These are phyloP conservation scores for Chionographis japonica DNA, from an alignment of 106 monocot genomes.

Conservation along the genomic window DNA sequence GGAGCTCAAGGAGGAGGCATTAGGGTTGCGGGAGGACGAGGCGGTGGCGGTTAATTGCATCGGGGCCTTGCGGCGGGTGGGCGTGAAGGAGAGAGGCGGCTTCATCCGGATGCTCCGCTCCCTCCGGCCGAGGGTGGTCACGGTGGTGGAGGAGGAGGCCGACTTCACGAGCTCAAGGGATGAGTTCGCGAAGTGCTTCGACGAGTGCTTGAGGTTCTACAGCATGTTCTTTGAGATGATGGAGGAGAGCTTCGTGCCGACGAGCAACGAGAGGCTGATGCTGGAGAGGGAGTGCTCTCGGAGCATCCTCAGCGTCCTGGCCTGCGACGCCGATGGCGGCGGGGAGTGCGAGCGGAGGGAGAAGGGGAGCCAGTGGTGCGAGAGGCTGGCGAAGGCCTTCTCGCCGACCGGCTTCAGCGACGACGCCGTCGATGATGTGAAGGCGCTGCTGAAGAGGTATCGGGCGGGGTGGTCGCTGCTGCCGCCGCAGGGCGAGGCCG, in stretches of 20 bases:
- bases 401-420: conserved; percentile 31
- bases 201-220: conserved; percentile 54
- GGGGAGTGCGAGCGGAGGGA: conserved; percentile 45
- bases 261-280: conserved; percentile 54
- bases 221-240: conserved; percentile 40
- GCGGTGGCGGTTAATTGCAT: conserved; percentile 50
- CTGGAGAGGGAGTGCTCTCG: conserved; percentile 49
- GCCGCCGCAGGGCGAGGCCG: conserved; percentile 6
- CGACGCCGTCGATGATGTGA: conserved; percentile 41
- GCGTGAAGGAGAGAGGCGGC: conserved; percentile 13
- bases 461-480: conserved; percentile 31
- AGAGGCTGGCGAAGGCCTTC: conserved; percentile 27
- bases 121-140: conserved; percentile 43
- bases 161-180: conserved; percentile 29
- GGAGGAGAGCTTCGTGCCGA: conserved; percentile 49
- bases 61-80: conserved; percentile 26
- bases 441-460: conserved; percentile 42
- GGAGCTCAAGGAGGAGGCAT: conserved; percentile 25
- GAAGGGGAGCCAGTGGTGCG: conserved; percentile 41
- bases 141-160: conserved; percentile 59
- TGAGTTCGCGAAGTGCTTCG: conserved; percentile 38
- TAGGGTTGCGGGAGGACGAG: conserved; percentile 27
- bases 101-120: conserved; percentile 20
- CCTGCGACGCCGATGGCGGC: conserved; percentile 13
- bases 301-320: conserved; percentile 37